phyloP scores from a whole-genome alignment of 83 land plant genomes.

The Picea mariana region DNA sequence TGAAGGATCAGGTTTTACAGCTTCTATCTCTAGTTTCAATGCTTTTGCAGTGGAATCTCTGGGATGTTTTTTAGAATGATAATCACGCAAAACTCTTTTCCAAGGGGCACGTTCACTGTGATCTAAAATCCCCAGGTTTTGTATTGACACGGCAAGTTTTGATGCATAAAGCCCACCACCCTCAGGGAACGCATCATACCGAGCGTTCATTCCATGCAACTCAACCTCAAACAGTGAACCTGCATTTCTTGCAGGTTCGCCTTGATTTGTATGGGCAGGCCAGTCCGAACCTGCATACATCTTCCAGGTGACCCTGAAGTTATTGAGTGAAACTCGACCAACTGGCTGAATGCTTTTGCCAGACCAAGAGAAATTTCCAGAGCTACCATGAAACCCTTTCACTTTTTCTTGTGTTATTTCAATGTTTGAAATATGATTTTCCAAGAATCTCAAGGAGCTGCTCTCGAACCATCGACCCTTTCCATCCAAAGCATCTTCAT shows the following conservation, averaged over 20 bases:
- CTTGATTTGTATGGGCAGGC: slow-evolving; percentile 24
- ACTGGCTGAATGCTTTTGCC: slow-evolving; percentile 20
- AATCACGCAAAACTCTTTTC: slow-evolving; percentile 86
- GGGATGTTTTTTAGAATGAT: slow-evolving; percentile 69
- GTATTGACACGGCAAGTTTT: slow-evolving; percentile 59
- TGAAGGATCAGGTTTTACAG: slow-evolving; percentile 86
- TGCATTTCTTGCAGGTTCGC: slow-evolving; percentile 44
- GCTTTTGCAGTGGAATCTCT: slow-evolving; percentile 86
- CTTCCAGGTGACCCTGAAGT: slow-evolving; percentile 66
- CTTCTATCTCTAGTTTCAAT: slow-evolving; percentile 77
- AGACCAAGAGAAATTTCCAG: slow-evolving; percentile 5
- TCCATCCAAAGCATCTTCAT: slow-evolving; percentile 19
- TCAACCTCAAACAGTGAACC: slow-evolving; percentile 57
- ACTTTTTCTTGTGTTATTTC: slow-evolving; percentile 11
- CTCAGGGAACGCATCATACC: slow-evolving; percentile 69
- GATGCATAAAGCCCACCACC: slow-evolving; percentile 68
- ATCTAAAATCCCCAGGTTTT: slow-evolving; percentile 75
- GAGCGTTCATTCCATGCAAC: slow-evolving; percentile 53
- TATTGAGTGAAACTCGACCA: slow-evolving; percentile 56
- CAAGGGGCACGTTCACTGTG: slow-evolving; percentile 86
- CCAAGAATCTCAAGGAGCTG: slow-evolving; percentile 45
- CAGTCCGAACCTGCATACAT: slow-evolving; percentile 86
- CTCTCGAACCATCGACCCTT: slow-evolving; percentile 75
- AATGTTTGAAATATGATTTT: slow-evolving; percentile 59
- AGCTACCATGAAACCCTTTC: background rate